A percentile compares a stretch with the other conserved stretches of the same genome.
These are phyloP conservation scores for Paramecium pentaurelia DNA, from an alignment of 73 alveolate genomes.

Conservation along the genomic window DNA sequence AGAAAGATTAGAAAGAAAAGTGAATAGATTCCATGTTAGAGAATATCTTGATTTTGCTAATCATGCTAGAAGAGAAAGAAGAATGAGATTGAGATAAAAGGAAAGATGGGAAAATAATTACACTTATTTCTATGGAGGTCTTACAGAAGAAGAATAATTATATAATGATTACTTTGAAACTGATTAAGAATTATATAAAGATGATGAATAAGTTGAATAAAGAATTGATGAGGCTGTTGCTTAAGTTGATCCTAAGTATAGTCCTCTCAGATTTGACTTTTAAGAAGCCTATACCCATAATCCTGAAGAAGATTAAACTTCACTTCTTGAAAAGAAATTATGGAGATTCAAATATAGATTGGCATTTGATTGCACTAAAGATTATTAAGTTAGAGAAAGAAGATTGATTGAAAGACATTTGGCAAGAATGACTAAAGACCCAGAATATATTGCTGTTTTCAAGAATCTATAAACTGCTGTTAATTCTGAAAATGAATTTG, in stretches of 20 bases:
- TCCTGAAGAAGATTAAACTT: constrained; percentile 72
- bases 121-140: constrained; percentile 76
- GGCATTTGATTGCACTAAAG: constrained; percentile 70
- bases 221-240: constrained; percentile 66
- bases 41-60: constrained; percentile 75
- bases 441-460: constrained; percentile 54
- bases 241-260: constrained; percentile 66
- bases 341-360: constrained; percentile 81
- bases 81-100: constrained; percentile 81
- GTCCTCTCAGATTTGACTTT: constrained; percentile 68
- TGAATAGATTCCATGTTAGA: constrained; percentile 76
- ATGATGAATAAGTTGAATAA: constrained; percentile 69
- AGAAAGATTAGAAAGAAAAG: constrained; percentile 79
- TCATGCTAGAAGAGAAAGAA: constrained; percentile 87
- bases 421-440: constrained; percentile 69
- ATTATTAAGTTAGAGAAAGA: constrained; percentile 66
- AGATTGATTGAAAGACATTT: constrained; percentile 77
- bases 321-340: constrained; percentile 76
- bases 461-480: neutral
- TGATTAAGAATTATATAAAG: constrained; percentile 78
- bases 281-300: constrained; percentile 67
- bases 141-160: constrained; percentile 81
- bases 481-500: neutral
- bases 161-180: constrained; percentile 85
- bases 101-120: constrained; percentile 81